phyloP scores from a whole-genome alignment of 768 basidiomycete genomes.

The Rhodotorula sphaerocarpa region DNA sequence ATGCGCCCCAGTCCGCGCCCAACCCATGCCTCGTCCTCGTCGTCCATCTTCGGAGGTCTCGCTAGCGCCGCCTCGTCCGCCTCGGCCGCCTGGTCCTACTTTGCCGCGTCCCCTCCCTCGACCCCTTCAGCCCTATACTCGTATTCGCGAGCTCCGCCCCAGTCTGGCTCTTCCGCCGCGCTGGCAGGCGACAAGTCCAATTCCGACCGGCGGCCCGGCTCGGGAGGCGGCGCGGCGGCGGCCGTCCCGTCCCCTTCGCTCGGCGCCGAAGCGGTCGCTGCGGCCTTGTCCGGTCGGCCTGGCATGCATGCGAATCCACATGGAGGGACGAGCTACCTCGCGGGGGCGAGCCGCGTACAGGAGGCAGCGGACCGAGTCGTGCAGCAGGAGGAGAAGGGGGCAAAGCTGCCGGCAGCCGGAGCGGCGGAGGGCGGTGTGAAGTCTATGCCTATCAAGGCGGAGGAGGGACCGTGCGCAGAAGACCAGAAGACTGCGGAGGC shows the following conservation, averaged over 20 bases:
- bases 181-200: no score
- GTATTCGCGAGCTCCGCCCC: not conserved
- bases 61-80: no score
- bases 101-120: no score
- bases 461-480: not conserved
- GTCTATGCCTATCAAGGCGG: not conserved
- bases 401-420: not conserved
- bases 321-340: constrained; percentile 11
- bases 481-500: not conserved
- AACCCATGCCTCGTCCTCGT: not conserved
- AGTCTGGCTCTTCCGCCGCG: no score
- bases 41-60: not conserved
- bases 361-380: constrained; percentile 4
- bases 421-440: not conserved
- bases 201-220: no score
- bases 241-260: constrained; percentile 1
- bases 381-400: not conserved
- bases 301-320: not conserved
- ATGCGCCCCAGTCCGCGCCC: not conserved
- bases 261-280: constrained; percentile 13
- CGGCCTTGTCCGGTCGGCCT: not conserved
- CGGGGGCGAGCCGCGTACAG: constrained; percentile 7
- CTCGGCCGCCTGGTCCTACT: no score
- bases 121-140: not conserved
- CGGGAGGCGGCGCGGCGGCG: not conserved